These are phyloP conservation scores for Diaporthe amygdali DNA, from an alignment of 2,329 filamentous ascomycete genomes.

Conservation along the genomic window DNA sequence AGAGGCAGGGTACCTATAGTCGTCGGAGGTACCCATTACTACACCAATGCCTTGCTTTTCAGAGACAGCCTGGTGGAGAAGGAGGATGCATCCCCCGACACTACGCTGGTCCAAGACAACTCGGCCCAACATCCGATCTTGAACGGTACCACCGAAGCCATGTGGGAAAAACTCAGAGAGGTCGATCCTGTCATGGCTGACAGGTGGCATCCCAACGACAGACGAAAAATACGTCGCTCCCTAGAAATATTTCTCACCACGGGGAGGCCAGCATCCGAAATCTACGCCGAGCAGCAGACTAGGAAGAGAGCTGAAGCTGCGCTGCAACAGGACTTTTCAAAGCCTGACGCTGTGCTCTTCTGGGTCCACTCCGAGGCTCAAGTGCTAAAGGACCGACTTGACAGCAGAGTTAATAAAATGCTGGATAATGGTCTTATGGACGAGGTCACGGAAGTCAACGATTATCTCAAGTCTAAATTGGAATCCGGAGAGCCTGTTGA, in stretches of 20 bases:
- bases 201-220: slow-evolving; percentile 92
- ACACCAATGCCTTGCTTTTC: slow-evolving; percentile 88
- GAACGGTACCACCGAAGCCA: slow-evolving; percentile 70
- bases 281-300: slow-evolving; percentile 79
- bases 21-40: slow-evolving; percentile 95
- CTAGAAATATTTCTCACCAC: slow-evolving; percentile 89
- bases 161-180: slow-evolving; percentile 74
- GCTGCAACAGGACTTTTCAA: slow-evolving; percentile 30
- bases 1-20: slow-evolving; percentile 86
- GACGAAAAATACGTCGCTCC: slow-evolving; percentile 86
- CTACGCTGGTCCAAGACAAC: slow-evolving; percentile 28
- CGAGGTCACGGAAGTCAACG: slow-evolving; percentile 53
- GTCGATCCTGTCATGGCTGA: slow-evolving; percentile 90
- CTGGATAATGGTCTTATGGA: slow-evolving; percentile 58
- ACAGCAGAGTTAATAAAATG: slow-evolving; percentile 86
- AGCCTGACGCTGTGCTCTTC: slow-evolving; percentile 68
- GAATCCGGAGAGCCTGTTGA: slow-evolving; percentile 64
- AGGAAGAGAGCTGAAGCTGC: slow-evolving; percentile 32
- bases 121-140: slow-evolving; percentile 70
- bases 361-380: slow-evolving; percentile 84
- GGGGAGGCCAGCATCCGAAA: slow-evolving; percentile 80
- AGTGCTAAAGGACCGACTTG: slow-evolving; percentile 71
- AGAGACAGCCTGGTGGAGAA: slow-evolving; percentile 67
- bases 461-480: slow-evolving; percentile 40
- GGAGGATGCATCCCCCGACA: not conserved